Conservation (phyloP, 352 stramenopile genomes). For the Globisporangium recalcitrans region DNA sequence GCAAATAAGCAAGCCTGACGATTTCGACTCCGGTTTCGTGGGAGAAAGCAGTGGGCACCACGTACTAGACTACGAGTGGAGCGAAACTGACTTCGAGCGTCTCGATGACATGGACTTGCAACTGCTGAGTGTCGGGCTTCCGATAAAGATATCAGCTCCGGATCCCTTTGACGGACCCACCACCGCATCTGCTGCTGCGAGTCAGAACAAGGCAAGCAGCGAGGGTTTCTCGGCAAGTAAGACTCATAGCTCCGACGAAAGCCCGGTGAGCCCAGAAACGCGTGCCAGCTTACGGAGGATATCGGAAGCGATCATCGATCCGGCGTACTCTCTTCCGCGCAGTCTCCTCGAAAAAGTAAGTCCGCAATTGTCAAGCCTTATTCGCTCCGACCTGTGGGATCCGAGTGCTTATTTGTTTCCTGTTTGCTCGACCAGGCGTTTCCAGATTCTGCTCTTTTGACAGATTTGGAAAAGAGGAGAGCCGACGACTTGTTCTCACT, state of each 20-base stretch:
- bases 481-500: constrained; percentile 57
- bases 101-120: constrained; percentile 63
- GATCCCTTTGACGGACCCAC: constrained; percentile 12
- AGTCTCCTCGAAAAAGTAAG: constrained; percentile 14
- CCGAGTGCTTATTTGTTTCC: background rate
- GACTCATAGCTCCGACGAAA: background rate
- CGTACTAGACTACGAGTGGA: constrained; percentile 25
- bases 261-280: constrained; percentile 8
- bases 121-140: constrained; percentile 44
- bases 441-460: constrained; percentile 19
- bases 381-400: background rate
- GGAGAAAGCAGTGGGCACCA: constrained; percentile 18
- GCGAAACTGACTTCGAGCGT: constrained; percentile 27
- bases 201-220: background rate
- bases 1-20: constrained; percentile 63
- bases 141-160: constrained; percentile 31
- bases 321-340: constrained; percentile 27
- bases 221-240: background rate
- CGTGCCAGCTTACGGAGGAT: constrained; percentile 12
- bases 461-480: constrained; percentile 26
- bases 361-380: background rate
- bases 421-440: constrained; percentile 7
- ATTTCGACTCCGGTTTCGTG: constrained; percentile 27
- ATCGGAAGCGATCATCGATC: constrained; percentile 41
- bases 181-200: background rate